Evolutionary conservation across 2,329 filamentous ascomycete genomes (phyloP).

Genomic region (Amesomyces nigricolor): DNA sequence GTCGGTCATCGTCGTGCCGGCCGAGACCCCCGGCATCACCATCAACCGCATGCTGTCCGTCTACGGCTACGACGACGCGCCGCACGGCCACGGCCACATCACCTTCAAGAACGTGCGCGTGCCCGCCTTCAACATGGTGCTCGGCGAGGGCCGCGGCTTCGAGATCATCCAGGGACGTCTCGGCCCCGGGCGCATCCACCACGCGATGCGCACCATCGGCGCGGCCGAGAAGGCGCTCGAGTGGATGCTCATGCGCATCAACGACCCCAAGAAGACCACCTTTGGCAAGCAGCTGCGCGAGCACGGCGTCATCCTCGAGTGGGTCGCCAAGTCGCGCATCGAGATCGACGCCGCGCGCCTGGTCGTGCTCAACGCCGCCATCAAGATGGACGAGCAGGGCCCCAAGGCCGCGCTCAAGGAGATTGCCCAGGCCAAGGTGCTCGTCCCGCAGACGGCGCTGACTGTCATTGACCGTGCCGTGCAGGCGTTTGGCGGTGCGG

Average conservation of each 20-base stretch:
- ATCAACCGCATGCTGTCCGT: conserved; percentile 90
- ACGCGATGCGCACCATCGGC: conserved; percentile 93
- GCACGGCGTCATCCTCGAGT: conserved; percentile 92
- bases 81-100: conserved; percentile 93
- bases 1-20: conserved; percentile 85
- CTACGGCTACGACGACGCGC: conserved; percentile 96
- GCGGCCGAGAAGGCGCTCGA: conserved; percentile 88
- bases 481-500: conserved; percentile 85
- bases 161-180: conserved; percentile 98
- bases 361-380: conserved; percentile 86
- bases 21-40: conserved; percentile 76
- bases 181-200: conserved; percentile 92
- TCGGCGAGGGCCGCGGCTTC: conserved; percentile 90
- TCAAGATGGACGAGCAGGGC: conserved; percentile 85
- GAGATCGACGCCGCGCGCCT: conserved; percentile 92
- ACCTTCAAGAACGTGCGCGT: conserved; percentile 86
- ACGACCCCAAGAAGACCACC: conserved; percentile 83
- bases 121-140: conserved; percentile 74
- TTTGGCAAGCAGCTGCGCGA: conserved; percentile 83
- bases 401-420: conserved; percentile 87
- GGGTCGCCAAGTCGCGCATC: conserved; percentile 85
- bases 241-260: conserved; percentile 90
- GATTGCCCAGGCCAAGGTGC: conserved; percentile 92
- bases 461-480: conserved; percentile 90
- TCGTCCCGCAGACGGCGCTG: conserved; percentile 76